Percentiles rank a stretch among this genome's conserved stretches.
These are phyloP conservation scores for Malus sieversii DNA, from an alignment of 306 rosid species.

Conservation along the genomic window DNA sequence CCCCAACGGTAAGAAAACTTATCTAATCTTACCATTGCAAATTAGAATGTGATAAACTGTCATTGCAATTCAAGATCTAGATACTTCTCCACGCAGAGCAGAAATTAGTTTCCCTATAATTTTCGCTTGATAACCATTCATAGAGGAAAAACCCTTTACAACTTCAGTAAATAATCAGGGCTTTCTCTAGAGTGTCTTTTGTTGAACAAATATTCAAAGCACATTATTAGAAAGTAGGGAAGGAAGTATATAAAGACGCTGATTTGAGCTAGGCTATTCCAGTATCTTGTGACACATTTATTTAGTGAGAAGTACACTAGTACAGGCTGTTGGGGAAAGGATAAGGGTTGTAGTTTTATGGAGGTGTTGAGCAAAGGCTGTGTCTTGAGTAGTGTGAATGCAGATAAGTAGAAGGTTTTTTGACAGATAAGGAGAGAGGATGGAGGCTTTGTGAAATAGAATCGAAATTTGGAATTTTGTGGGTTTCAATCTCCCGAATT, in stretches of 20 bases:
- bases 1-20: no score
- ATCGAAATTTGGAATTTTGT: not conserved
- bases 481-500: not conserved
- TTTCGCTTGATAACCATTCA: not conserved
- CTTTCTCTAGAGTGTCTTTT: not conserved
- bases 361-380: not conserved
- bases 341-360: not conserved
- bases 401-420: not conserved
- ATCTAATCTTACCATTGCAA: no score
- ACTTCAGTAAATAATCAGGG: not conserved
- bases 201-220: not conserved
- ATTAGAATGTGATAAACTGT: not conserved
- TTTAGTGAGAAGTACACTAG: not conserved
- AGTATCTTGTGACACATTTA: not conserved
- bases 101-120: not conserved
- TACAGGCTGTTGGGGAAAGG: not conserved
- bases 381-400: not conserved
- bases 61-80: not conserved
- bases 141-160: not conserved
- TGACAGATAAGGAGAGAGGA: not conserved
- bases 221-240: not conserved
- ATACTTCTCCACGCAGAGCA: not conserved
- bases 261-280: not conserved
- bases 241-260: not conserved
- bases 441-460: not conserved